Evolutionary conservation across 1,284 basidiomycete species (phyloP).

Genomic region (Bondarzewia mesenterica): DNA sequence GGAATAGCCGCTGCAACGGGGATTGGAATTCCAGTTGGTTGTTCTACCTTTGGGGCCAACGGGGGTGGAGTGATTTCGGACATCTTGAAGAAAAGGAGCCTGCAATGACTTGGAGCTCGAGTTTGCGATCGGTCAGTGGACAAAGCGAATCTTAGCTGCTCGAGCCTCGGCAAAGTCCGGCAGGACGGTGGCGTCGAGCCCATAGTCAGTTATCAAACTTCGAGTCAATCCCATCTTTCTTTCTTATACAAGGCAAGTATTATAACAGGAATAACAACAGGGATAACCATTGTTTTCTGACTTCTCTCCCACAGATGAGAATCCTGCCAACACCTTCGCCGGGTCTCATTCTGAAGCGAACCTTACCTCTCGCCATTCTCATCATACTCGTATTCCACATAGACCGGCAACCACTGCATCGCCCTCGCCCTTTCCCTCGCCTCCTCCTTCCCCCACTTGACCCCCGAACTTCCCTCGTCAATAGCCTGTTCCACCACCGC

Average conservation of each 20-base stretch:
- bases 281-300: too few relatives aligned
- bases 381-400: slow-evolving; percentile 59
- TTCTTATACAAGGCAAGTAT: background rate
- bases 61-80: slow-evolving; percentile 15
- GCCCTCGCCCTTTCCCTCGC: slow-evolving; percentile 43
- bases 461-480: slow-evolving; percentile 57
- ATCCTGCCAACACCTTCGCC: too few relatives aligned
- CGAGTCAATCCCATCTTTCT: too few relatives aligned
- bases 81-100: background rate
- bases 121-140: too few relatives aligned
- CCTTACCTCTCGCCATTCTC: slow-evolving; percentile 35
- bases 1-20: slow-evolving; percentile 20
- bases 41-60: slow-evolving; percentile 21
- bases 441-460: slow-evolving; percentile 43
- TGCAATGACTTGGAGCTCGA: too few relatives aligned
- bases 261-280: too few relatives aligned
- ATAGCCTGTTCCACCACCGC: slow-evolving; percentile 74
- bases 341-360: background rate
- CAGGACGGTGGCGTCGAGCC: background rate
- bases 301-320: too few relatives aligned
- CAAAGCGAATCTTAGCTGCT: background rate
- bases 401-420: slow-evolving; percentile 54
- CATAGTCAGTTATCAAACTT: too few relatives aligned
- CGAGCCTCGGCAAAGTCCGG: background rate
- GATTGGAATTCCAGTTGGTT: slow-evolving; percentile 14